Evolutionary conservation across 1,139 yeast genomes (phyloP), one percentile per base, ranked within the genome.

Genomic region (Yamadazyma aaseri): DNA sequence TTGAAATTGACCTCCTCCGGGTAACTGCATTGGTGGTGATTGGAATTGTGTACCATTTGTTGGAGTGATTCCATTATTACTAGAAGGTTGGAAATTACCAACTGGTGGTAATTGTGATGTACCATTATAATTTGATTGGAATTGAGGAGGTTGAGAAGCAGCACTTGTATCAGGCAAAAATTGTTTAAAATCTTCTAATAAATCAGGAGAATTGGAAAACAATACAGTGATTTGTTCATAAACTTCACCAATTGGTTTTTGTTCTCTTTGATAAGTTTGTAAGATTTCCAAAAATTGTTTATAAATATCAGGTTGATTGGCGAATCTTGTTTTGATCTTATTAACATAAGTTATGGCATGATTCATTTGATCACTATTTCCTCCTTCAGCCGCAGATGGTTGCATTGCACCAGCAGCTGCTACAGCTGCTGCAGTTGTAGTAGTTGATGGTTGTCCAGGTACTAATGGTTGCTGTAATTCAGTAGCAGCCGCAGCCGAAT

Each of bases 311-410:
- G 98, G 98, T 56, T 90, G 96, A 53, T 82, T 79, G 20, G 96
- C 86, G 60, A 89, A 92, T 41, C 97, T 77, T 34, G 92, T 90
- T 57, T 94, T 94, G 52, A 92, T 92, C 60, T 90, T 89, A 65
- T 92, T 92, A 39, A 92, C 99, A 55, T 92, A 92, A 45, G 86
- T 84, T 45, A 92, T 92, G 20, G 98, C 98, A 60, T 92, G 97
- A 56, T 92, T 90, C 66, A 92, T 90, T 30, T 47, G 50, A 63
- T 92, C 97, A 8, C 89, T 92, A 37, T 95, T 97, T 3, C 94
- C 92, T 11, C 87, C 83, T n/a, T 39, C 45, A 29, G 32, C 40
- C 38, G 48, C 53, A 17, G 28, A 12, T 20, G 21, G 32, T 7
- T 14, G 28, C 12, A 8, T 16, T 5, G 17, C 11, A 17, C 23